Evolutionary conservation across 179 eudicot species (phyloP).

Genomic region (Silene noctiflora): DNA sequence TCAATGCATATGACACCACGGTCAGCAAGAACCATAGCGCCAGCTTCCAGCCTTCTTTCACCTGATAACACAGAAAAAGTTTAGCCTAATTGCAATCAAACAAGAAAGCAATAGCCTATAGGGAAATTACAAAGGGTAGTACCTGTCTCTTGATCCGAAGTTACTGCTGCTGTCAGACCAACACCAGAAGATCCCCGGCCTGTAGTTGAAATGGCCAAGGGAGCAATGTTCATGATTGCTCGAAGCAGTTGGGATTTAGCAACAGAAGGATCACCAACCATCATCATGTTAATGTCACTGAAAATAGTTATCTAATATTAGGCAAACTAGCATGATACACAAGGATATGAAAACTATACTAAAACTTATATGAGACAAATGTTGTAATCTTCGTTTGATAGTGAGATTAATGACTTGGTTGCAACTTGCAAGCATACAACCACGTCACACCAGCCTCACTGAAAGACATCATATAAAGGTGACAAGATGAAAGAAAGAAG

Average conservation of each 20-base stretch:
- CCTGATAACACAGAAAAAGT: conserved; percentile 42
- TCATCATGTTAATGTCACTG: conserved; percentile 99
- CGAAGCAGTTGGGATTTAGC: conserved; percentile 96
- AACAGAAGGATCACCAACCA: conserved; percentile 99
- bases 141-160: conserved; percentile 99
- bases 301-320: not conserved
- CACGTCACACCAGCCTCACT: not conserved
- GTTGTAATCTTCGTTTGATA: no score
- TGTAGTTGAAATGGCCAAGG: conserved; percentile 94
- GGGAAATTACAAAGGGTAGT: conserved; percentile 6
- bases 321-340: not conserved
- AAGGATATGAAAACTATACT: not conserved
- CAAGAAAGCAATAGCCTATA: not conserved
- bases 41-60: conserved; percentile 97
- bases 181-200: conserved; percentile 99
- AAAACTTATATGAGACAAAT: no score
- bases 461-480: not conserved
- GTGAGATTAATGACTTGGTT: not conserved
- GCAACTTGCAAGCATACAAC: not conserved
- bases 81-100: not conserved
- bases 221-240: conserved; percentile 98
- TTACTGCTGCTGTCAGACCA: conserved; percentile 99
- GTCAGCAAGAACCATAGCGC: conserved; percentile 99
- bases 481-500: not conserved
- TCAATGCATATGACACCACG: conserved; percentile 98